Evolutionary conservation across 305 asterid species (phyloP), one percentile per base, ranked within the genome.

Genomic region (Fraxinus sp.): DNA sequence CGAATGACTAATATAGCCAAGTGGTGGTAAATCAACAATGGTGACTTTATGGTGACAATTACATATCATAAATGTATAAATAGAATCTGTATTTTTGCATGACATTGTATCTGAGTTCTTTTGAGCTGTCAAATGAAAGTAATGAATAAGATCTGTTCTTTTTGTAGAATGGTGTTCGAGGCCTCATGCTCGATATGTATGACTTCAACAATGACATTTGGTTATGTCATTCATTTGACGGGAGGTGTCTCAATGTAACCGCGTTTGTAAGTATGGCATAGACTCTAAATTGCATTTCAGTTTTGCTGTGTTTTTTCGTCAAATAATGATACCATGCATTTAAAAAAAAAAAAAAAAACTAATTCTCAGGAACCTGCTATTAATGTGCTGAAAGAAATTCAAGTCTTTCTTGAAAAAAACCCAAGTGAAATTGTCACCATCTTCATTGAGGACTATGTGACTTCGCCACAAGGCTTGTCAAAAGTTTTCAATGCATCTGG

Each of bases 171-270:
- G 99, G 99, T n/a, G 97, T 95, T 79, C 93, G 99, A 52, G 99
- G 99, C 35, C 92, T 95, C 41, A 95, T 95, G 99, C 98, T 95
- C 16, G 99, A 95, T 85, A 88, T 91, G 93, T 95, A 95, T 77
- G 99, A 95, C 85, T 95, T 95, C 94, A 85, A 92, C 80, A 76
- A 92, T 39, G 98, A 93, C 84, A 85, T 95, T 81, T 95, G 99
- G 99, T 81, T 95, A 55, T 95, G 99, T 81, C 99, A 95, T 81
- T 95, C 99, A 32, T 91, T 91, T 55, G 80, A 82, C 0, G 97
- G 97, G 46, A 72, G 81, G 37, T 95, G 99, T 80, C 89, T 78
- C 85, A 95, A 95, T 59, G 87, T 91, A 4, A 94, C 99, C 5
- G 88, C 99, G n/a, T 95, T 95, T 80, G 98, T 95, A 88, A 94